phyloP scores from a whole-genome alignment of 345 rosid genomes.

The Ceriops tagal region DNA sequence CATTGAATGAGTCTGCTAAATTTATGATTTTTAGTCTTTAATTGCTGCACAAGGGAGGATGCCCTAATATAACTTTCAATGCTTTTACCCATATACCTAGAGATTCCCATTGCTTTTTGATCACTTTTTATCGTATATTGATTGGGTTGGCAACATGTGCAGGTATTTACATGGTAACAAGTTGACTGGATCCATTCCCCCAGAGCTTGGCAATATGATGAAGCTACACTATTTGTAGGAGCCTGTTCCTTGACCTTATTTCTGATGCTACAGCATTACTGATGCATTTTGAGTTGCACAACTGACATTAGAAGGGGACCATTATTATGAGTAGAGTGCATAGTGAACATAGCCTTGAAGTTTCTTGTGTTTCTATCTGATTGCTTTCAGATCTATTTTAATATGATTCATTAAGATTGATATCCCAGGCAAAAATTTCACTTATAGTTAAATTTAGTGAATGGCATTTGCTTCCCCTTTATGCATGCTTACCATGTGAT shows the following conservation, averaged over 20 bases:
- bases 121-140: not conserved
- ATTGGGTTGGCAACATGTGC: constrained; percentile 9
- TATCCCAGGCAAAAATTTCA: not conserved
- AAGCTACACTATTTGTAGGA: constrained; percentile 91
- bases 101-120: not conserved
- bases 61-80: not conserved
- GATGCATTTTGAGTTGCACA: not conserved
- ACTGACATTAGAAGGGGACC: not conserved
- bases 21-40: not conserved
- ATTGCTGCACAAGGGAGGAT: not conserved
- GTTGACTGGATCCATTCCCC: constrained; percentile 82
- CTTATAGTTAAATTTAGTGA: too few relatives aligned
- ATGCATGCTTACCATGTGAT: not conserved
- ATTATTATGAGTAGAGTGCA: not conserved
- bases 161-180: constrained; percentile 87
- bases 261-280: not conserved
- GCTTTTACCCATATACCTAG: not conserved
- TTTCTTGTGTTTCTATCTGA: not conserved
- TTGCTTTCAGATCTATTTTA: not conserved
- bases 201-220: constrained; percentile 96
- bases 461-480: not conserved
- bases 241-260: not conserved
- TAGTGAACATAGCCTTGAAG: not conserved
- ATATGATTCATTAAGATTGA: not conserved
- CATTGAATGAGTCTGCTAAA: not conserved